Evolutionary conservation across 2,329 filamentous ascomycete genomes (phyloP), one percentile per base, ranked within the genome.

Genomic region (Scedosporium boydii): DNA sequence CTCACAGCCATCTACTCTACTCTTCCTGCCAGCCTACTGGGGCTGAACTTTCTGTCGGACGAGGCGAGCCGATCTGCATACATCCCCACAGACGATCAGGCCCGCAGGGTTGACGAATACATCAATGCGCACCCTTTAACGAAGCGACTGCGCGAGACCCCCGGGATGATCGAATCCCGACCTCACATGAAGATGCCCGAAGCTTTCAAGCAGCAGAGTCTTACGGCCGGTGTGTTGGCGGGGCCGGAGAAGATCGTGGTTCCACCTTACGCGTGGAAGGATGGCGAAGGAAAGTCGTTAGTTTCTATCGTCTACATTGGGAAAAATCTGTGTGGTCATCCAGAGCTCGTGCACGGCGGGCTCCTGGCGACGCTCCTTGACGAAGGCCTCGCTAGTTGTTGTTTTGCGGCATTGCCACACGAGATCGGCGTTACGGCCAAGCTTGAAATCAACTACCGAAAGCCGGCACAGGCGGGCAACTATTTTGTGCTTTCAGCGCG

Each of bases 301-400:
- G 85, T 93, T 5, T 84, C 86, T 14, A 82, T 98, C 51, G 82
- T 87, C 61, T 93, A 93, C 71, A 81, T 96, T 0, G 93, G 93
- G 1, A 76, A 81, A 2, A 87, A 90, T 68, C 78, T 98, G 48
- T 97, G 91, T 71, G 93, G 93, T 1, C 93, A 98, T 73, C 90
- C 91, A 5, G 91, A 90, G 2, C 91, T 98, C 65, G 84, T 97
- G 6, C 95, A 98, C 73, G 93, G 93, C 59, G 93, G 93, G 0
- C 78, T 96, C 66, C 78, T 98, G 63, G 93, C 93, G n/a, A 97
- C 93, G 12, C 82, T 98, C 72, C 78, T 98, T 61, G 93, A 98
- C 71, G 93, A 98, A 74, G 91, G 91, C 0, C 78, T 98, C 53
- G 93, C 90, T 38, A 82, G 91, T 62, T 96, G 91, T 74, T 96